Percentiles rank a stretch among this genome's conserved stretches.
Evolutionary conservation across 2,329 filamentous ascomycete species (phyloP).

Genomic region (Claviceps pazoutovae): DNA sequence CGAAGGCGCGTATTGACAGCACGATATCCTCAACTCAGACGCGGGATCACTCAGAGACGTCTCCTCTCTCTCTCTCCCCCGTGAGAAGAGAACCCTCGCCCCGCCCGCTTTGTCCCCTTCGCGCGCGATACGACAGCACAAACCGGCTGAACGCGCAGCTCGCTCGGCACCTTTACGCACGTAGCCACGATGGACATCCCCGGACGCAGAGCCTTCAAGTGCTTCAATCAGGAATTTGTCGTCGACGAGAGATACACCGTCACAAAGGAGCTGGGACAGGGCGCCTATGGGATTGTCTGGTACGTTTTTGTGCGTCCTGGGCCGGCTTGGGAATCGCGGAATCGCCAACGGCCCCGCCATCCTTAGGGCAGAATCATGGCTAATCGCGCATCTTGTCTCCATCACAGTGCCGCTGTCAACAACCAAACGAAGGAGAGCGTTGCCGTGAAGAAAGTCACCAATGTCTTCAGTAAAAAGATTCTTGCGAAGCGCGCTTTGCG

Average conservation of each 20-base stretch:
- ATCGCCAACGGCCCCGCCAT: not conserved
- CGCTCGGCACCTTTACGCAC: not conserved
- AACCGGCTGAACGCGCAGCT: not conserved
- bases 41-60: not conserved
- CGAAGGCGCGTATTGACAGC: not conserved
- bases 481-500: slow-evolving; percentile 92
- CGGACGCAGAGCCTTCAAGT: slow-evolving; percentile 86
- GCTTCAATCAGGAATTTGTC: slow-evolving; percentile 99
- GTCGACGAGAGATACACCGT: slow-evolving; percentile 97
- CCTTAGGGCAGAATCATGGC: not conserved
- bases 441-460: slow-evolving; percentile 99
- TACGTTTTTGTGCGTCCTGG: slow-evolving; percentile 28
- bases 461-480: slow-evolving; percentile 99
- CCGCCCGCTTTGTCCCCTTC: no score
- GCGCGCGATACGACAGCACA: not conserved
- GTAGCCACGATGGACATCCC: slow-evolving; percentile 27
- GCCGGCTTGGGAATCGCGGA: not conserved
- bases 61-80: not conserved
- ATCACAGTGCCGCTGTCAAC: slow-evolving; percentile 73
- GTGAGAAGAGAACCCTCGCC: no score
- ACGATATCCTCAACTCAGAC: no score
- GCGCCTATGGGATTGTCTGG: slow-evolving; percentile 98
- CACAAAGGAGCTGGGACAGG: slow-evolving; percentile 95
- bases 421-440: slow-evolving; percentile 82
- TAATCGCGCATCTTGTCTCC: not conserved